Percentiles rank a stretch among this genome's conserved stretches.
These are phyloP conservation scores for Penicillium occitanis DNA, from an alignment of 2,329 filamentous ascomycete species.

Conservation along the genomic window DNA sequence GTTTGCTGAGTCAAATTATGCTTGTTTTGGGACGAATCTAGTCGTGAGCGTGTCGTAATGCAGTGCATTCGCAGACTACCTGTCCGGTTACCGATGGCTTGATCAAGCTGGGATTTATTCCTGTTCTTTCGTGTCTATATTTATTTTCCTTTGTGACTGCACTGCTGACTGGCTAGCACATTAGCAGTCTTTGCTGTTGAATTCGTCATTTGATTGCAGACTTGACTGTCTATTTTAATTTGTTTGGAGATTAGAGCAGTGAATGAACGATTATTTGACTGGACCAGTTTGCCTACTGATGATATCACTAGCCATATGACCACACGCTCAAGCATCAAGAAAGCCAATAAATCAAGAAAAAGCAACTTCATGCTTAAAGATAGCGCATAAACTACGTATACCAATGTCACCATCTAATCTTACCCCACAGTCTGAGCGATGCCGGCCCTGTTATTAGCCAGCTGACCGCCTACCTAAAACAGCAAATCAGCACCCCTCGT, in stretches of 20 bases:
- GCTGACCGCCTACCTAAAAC: slow-evolving; percentile 15
- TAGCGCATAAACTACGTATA: neutral
- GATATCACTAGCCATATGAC: neutral
- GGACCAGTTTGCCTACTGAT: too few species aligned
- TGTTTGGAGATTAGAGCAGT: slow-evolving; percentile 6
- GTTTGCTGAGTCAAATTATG: neutral
- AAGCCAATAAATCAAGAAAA: neutral
- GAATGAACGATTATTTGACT: neutral
- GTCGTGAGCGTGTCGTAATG: slow-evolving; percentile 11
- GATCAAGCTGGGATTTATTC: slow-evolving; percentile 5
- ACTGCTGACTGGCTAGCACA: neutral
- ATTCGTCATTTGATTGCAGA: slow-evolving; percentile 10
- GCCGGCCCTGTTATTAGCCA: neutral
- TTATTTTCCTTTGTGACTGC: slow-evolving; percentile 18
- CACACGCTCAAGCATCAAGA: neutral
- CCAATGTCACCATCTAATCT: slow-evolving; percentile 2
- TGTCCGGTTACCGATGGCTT: slow-evolving; percentile 6
- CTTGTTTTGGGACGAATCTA: neutral
- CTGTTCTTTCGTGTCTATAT: slow-evolving; percentile 17
- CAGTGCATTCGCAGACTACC: neutral
- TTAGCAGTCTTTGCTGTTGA: neutral
- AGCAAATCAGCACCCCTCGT: slow-evolving; percentile 3
- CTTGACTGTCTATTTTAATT: slow-evolving; percentile 18
- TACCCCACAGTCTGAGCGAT: slow-evolving; percentile 13
- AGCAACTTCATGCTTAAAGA: neutral